A percentile compares a stretch with the other conserved stretches of the same genome.
Evolutionary conservation across 257 asterid species (phyloP).

Genomic region (Ilex asprella): DNA sequence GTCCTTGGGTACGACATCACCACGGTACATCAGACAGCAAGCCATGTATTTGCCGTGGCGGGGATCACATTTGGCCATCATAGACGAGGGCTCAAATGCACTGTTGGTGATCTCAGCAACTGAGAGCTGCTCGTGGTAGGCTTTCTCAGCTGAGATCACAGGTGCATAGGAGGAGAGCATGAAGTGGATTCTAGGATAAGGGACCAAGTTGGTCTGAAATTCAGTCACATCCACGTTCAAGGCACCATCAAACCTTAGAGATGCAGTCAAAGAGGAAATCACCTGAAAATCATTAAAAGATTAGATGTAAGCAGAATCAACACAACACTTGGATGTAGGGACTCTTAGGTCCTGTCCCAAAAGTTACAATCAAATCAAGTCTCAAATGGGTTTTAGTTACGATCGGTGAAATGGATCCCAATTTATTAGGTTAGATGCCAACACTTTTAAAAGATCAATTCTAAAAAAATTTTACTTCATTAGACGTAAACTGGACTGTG

Average conservation of each 20-base stretch:
- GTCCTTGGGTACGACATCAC: conserved; percentile 39
- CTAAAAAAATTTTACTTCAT: no score
- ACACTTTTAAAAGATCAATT: no score
- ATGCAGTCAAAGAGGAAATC: conserved; percentile 37
- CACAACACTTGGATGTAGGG: not conserved
- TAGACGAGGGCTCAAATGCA: conserved; percentile 38
- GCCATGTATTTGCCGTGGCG: conserved; percentile 44
- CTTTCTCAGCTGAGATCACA: conserved; percentile 33
- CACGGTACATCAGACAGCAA: conserved; percentile 39
- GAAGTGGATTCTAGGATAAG: conserved; percentile 39
- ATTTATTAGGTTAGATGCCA: no score
- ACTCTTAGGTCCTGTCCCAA: no score
- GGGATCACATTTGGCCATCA: conserved; percentile 45
- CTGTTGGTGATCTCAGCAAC: conserved; percentile 39
- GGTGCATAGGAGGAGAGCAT: conserved; percentile 41
- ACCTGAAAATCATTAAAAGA: conserved; percentile 17
- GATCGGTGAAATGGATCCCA: no score
- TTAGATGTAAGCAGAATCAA: not conserved
- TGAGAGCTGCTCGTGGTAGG: conserved; percentile 35
- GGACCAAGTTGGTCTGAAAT: conserved; percentile 41
- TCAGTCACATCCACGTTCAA: conserved; percentile 35
- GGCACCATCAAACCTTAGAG: conserved; percentile 40
- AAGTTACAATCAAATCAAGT: no score
- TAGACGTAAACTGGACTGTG: no score
- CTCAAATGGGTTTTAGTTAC: no score